These are phyloP conservation scores for Saccharomyces hybrid DNA, from an alignment of 1,139 yeast genomes.

Conservation along the genomic window DNA sequence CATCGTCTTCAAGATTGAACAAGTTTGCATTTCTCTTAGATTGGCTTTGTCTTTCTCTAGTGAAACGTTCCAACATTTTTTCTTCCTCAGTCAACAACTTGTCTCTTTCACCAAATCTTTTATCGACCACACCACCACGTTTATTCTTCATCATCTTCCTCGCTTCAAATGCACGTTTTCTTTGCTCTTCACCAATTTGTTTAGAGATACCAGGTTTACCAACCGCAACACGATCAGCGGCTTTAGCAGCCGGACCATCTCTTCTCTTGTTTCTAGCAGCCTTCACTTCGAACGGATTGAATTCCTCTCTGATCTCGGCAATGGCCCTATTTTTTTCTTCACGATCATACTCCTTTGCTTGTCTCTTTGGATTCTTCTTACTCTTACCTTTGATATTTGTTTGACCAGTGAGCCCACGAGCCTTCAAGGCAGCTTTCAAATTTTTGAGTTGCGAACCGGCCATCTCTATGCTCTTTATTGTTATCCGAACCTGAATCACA, in stretches of 20 bases:
- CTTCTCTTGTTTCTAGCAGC: constrained; percentile 65
- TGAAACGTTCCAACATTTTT: constrained; percentile 90
- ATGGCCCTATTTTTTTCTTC: constrained; percentile 56
- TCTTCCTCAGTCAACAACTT: constrained; percentile 71
- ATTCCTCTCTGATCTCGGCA: constrained; percentile 62
- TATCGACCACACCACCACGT: constrained; percentile 73
- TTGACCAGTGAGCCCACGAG: constrained; percentile 77
- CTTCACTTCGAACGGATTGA: constrained; percentile 84
- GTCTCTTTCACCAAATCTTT: constrained; percentile 89
- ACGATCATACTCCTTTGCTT: constrained; percentile 62
- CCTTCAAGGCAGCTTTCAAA: constrained; percentile 67
- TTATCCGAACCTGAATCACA: not conserved
- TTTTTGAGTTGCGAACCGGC: constrained; percentile 87
- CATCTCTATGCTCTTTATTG: constrained; percentile 36
- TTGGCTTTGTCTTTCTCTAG: constrained; percentile 69
- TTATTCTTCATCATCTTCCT: constrained; percentile 55
- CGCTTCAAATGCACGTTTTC: constrained; percentile 61
- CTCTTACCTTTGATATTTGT: constrained; percentile 51
- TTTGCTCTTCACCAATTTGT: constrained; percentile 68
- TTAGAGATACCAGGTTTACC: constrained; percentile 70
- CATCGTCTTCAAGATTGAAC: constrained; percentile 73
- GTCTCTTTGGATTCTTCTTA: constrained; percentile 38
- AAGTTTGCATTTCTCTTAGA: constrained; percentile 39
- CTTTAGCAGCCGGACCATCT: constrained; percentile 28
- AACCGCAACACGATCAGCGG: constrained; percentile 50